Conservation (phyloP, 768 basidiomycete species). For the Naganishia randhawae region DNA sequence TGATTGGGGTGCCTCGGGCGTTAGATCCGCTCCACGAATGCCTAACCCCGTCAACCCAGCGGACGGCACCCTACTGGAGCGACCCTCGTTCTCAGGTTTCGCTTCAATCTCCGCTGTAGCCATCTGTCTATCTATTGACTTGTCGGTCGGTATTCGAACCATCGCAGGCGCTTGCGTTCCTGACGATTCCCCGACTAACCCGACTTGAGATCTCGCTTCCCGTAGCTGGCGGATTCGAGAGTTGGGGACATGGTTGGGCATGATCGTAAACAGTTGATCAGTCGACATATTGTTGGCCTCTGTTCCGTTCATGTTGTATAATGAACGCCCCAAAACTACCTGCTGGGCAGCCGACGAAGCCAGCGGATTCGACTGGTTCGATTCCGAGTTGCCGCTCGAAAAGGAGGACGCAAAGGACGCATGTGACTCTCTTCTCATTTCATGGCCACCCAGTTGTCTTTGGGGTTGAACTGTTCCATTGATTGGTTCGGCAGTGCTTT, state of each 20-base stretch:
- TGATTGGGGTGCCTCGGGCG: background rate
- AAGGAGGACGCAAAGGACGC: slow-evolving; percentile 3
- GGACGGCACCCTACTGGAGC: background rate
- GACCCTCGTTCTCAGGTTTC: background rate
- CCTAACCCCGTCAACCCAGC: slow-evolving; percentile 4
- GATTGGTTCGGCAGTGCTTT: background rate
- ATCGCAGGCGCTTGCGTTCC: slow-evolving; percentile 4
- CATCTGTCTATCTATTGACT: background rate
- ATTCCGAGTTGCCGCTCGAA: background rate
- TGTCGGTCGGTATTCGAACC: background rate
- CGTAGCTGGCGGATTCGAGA: background rate
- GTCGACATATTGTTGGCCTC: slow-evolving; percentile 12
- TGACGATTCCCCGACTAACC: background rate
- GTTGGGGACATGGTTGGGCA: background rate
- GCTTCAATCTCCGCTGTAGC: background rate
- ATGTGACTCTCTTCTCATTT: slow-evolving; percentile 2
- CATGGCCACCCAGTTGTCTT: background rate
- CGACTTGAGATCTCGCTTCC: slow-evolving; percentile 1
- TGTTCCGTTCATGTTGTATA: slow-evolving; percentile 1
- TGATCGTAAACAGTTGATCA: slow-evolving; percentile 12
- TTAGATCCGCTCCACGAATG: slow-evolving; percentile 3
- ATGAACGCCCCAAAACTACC: background rate
- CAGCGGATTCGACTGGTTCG: background rate
- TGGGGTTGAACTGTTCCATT: background rate
- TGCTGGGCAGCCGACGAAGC: background rate